Conservation (phyloP, 371 early-diverging fungal species). For the Chytridiales sp. region DNA sequence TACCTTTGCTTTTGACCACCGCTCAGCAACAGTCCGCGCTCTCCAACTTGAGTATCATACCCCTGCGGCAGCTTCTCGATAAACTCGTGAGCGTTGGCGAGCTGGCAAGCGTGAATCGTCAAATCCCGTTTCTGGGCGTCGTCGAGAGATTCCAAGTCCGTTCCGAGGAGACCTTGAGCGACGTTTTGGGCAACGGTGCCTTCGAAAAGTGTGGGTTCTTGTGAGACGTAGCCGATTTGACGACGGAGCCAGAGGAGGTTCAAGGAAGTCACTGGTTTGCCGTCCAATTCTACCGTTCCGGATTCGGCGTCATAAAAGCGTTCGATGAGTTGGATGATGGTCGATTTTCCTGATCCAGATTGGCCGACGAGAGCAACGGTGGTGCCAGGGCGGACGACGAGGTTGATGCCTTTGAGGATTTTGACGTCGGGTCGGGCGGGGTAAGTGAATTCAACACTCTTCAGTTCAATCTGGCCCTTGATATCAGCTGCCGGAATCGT, state of each 20-base stretch:
- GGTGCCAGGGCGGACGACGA: conserved; percentile 52
- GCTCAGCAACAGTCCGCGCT: conserved; percentile 64
- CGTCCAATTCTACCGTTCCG: conserved; percentile 45
- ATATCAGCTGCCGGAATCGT: conserved; percentile 14
- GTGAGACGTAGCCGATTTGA: conserved; percentile 82
- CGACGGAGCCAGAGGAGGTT: conserved; percentile 62
- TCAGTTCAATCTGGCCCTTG: conserved; percentile 43
- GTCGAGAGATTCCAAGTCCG: conserved; percentile 36
- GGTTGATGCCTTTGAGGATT: conserved; percentile 72
- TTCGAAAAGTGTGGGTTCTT: conserved; percentile 89
- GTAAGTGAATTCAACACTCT: conserved; percentile 55
- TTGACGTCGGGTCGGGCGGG: conserved; percentile 77
- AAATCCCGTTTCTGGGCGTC: conserved; percentile 55
- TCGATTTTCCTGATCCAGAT: conserved; percentile 85
- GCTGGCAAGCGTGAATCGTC: conserved; percentile 59
- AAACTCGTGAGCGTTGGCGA: conserved; percentile 77
- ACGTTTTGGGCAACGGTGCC: conserved; percentile 80
- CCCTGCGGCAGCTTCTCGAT: conserved; percentile 71
- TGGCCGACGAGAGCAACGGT: conserved; percentile 59
- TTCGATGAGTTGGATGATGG: conserved; percentile 81
- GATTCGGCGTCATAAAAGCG: conserved; percentile 75
- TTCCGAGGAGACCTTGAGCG: conserved; percentile 55
- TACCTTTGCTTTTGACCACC: conserved; percentile 85
- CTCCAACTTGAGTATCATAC: conserved; percentile 78
- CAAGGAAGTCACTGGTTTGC: conserved; percentile 37